Percentiles rank a stretch among this genome's conserved stretches.
phyloP scores from a whole-genome alignment of 2,329 filamentous ascomycete genomes.

The Pseudocercospora fuligena region DNA sequence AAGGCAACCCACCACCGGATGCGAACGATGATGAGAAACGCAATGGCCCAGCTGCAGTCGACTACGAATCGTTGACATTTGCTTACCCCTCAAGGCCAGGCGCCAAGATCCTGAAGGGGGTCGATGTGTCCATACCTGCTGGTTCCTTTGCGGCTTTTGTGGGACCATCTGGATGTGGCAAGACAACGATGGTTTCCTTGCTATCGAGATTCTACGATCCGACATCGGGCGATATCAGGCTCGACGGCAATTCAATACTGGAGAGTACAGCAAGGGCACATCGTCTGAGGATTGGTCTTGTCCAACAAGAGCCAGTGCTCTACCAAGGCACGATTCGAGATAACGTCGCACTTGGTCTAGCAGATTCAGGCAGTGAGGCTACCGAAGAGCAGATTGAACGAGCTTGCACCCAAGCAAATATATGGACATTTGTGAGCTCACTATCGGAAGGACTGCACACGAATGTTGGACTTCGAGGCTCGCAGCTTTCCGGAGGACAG shows the following conservation, averaged over 20 bases:
- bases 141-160: slow-evolving; percentile 50
- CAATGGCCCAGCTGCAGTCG: slow-evolving; percentile 20
- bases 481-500: slow-evolving; percentile 59
- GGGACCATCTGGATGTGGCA: slow-evolving; percentile 55
- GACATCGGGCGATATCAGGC: slow-evolving; percentile 27
- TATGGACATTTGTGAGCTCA: slow-evolving; percentile 57
- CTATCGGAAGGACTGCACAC: slow-evolving; percentile 58
- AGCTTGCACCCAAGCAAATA: slow-evolving; percentile 57
- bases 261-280: slow-evolving; percentile 65
- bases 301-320: slow-evolving; percentile 74
- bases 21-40: slow-evolving; percentile 13
- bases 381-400: slow-evolving; percentile 49
- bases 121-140: slow-evolving; percentile 12
- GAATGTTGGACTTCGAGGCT: slow-evolving; percentile 53
- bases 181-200: slow-evolving; percentile 52
- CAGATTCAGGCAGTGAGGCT: slow-evolving; percentile 32
- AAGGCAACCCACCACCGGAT: slow-evolving; percentile 36
- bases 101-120: neutral
- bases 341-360: slow-evolving; percentile 52
- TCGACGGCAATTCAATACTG: slow-evolving; percentile 61
- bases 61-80: slow-evolving; percentile 31
- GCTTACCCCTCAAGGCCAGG: slow-evolving; percentile 3
- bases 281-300: slow-evolving; percentile 68
- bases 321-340: slow-evolving; percentile 72
- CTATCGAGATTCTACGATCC: slow-evolving; percentile 54